phyloP scores from a whole-genome alignment of 345 rosid genomes.

The Salix koriyanagi region DNA sequence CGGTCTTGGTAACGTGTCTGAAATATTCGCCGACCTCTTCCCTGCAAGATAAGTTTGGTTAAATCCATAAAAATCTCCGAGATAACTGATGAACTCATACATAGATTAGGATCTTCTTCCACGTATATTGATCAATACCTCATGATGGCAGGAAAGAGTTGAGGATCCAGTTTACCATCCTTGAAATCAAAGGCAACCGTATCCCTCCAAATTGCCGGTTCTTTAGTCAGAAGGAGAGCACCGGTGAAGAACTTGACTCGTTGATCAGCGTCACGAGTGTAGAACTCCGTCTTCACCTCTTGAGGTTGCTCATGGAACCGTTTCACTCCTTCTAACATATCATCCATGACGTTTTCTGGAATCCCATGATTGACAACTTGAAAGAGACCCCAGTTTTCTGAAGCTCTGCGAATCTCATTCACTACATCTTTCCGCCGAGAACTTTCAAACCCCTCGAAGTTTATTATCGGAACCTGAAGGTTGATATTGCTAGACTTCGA shows the following conservation, averaged over 20 bases:
- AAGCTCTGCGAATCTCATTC: constrained; percentile 18
- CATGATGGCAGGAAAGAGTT: too few relatives aligned
- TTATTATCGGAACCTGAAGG: constrained; percentile 2
- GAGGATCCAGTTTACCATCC: too few relatives aligned
- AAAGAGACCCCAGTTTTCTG: constrained; percentile 45
- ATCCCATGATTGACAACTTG: constrained; percentile 39
- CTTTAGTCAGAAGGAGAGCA: too few relatives aligned
- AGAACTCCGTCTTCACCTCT: constrained; percentile 40
- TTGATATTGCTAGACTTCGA: neutral
- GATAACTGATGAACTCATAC: neutral
- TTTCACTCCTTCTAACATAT: constrained; percentile 30
- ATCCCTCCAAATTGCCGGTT: too few relatives aligned
- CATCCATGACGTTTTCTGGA: constrained; percentile 34
- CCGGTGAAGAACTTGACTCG: neutral
- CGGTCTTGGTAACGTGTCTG: too few relatives aligned
- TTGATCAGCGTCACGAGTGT: constrained; percentile 30
- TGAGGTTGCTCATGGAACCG: constrained; percentile 44
- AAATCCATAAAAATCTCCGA: neutral
- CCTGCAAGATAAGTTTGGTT: too few relatives aligned
- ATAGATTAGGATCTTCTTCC: too few relatives aligned
- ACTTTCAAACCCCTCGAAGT: too few relatives aligned
- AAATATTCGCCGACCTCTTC: too few relatives aligned
- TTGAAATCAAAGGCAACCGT: too few relatives aligned
- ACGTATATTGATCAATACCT: too few relatives aligned
- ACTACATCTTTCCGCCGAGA: too few relatives aligned